Evolutionary conservation across 1,139 yeast species (phyloP), one percentile per base, ranked within the genome.

Genomic region (Blastobotrys serpentis): DNA sequence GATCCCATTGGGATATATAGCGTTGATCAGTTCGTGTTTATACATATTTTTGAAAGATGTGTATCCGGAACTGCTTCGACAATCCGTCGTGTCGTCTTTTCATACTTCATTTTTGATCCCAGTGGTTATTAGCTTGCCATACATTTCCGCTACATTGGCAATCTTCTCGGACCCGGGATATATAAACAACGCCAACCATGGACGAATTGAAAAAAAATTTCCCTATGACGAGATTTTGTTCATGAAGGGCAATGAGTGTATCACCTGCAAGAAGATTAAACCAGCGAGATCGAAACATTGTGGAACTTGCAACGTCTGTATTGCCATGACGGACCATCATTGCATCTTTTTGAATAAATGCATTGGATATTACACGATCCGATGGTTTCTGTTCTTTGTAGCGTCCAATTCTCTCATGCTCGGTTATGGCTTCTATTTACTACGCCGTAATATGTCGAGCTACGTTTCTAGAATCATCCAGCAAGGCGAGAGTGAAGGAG

Each of bases 281-380:
- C 90, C 95, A 0, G 95, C 98, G 0, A 70, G 98, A 42, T 85
- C 95, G 8, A 89, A 87, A 61, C 98, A 92, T 66, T 92, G 98
- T 63, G 74, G 84, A 2, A 72, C 76, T 10, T 92, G 98, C 65
- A 73, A 75, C 44, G 59, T 66, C 21, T 92, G 98, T 63, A 72
- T 84, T 3, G 69, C 82, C 30, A 63, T 84, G 52, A 81, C 77
- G 58, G 98, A 92, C 64, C 98, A 92, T 63, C 98, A 92, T 67
- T 92, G 98, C 63, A 68, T 88, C n/a, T 92, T 97, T 96, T 70
- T 90, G 50, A 90, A 90, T 68, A 89, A 86, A 61, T 92, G 98
- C 66, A 78, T 92, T 26, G 98, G 97, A 0, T 76, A 76, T 58
- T 74, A 78, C 45, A 92, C 92, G 61, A 86, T 81, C 66, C 71